Evolutionary conservation across 1,139 yeast genomes (phyloP).

Genomic region (Arxiozyma slooffiae): DNA sequence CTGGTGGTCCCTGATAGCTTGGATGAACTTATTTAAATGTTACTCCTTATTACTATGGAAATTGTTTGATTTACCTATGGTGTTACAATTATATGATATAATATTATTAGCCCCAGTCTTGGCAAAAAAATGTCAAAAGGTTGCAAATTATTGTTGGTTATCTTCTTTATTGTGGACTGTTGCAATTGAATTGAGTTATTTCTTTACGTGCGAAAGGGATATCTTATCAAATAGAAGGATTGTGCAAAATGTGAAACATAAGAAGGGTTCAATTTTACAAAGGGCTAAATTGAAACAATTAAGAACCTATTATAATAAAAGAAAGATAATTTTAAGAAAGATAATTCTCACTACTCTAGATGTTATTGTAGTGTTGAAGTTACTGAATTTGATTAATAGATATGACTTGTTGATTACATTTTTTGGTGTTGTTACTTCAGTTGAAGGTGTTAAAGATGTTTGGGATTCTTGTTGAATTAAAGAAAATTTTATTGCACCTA

Average conservation of each 20-base stretch:
- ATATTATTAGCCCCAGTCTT: background rate
- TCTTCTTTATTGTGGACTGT: background rate
- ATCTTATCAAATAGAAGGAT: background rate
- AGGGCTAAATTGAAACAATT: background rate
- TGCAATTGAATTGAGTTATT: background rate
- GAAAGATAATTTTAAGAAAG: background rate
- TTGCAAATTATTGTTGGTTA: background rate
- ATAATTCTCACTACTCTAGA: background rate
- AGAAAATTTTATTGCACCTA: background rate
- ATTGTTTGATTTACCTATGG: background rate
- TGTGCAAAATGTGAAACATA: background rate
- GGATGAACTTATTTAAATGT: background rate
- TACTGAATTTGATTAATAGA: background rate
- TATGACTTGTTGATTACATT: background rate
- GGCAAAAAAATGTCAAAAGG: background rate
- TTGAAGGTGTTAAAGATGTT: background rate
- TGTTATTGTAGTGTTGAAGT: background rate
- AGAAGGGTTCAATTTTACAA: background rate
- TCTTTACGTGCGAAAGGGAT: background rate
- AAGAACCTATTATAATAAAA: background rate
- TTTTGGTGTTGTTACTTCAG: background rate
- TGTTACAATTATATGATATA: background rate
- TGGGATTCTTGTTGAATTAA: background rate
- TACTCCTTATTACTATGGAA: slow-evolving; percentile 1
- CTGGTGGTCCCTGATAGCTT: background rate